These are phyloP conservation scores for Euphorbia lathyris DNA, from an alignment of 345 rosid species.

Conservation along the genomic window DNA sequence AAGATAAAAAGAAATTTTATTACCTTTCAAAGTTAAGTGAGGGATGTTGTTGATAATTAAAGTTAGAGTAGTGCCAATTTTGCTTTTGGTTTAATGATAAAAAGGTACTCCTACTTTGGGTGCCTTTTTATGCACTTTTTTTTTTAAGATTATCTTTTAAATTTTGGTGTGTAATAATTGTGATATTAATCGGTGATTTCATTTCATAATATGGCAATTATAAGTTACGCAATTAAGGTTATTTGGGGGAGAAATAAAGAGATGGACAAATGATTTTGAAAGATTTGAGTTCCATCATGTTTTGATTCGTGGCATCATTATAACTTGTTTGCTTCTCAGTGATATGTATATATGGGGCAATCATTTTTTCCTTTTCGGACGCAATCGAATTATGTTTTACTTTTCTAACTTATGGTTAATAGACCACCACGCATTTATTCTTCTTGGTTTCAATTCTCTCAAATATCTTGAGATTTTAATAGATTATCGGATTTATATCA, in stretches of 20 bases:
- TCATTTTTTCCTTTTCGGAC: not conserved
- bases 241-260: not conserved
- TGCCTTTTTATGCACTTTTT: conserved; percentile 14
- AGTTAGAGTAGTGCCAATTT: conserved; percentile 13
- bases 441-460: too few species aligned
- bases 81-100: conserved; percentile 22
- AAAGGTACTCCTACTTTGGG: conserved; percentile 13
- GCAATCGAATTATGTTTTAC: not conserved
- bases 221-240: not conserved
- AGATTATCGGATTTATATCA: too few species aligned
- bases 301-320: not conserved
- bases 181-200: not conserved
- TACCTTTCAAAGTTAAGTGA: too few species aligned
- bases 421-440: too few species aligned
- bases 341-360: not conserved
- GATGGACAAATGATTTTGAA: not conserved
- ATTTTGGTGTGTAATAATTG: not conserved
- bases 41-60: conserved; percentile 23
- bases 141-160: not conserved
- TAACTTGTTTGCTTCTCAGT: not conserved
- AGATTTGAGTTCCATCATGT: not conserved
- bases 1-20: too few species aligned
- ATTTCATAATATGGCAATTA: not conserved
- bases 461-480: too few species aligned
- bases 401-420: too few species aligned